Conservation (phyloP, 1,284 basidiomycete species). For the Ustilago crameri region DNA sequence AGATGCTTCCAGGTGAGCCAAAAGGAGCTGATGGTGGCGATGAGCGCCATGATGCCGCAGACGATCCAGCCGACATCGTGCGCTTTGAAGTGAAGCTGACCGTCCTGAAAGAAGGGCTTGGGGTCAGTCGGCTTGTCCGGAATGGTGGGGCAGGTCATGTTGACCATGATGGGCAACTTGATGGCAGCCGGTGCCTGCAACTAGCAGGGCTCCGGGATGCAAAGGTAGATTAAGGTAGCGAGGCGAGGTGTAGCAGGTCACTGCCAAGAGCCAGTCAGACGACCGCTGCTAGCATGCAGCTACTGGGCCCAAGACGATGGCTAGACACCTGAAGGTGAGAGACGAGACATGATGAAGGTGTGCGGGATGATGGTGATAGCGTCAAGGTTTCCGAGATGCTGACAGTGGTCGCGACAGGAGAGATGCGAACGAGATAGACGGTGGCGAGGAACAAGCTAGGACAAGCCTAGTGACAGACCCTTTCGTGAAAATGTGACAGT, state of each 20-base stretch:
- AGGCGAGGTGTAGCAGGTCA: too few species aligned
- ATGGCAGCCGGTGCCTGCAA: conserved; percentile 11
- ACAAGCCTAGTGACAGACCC: too few species aligned
- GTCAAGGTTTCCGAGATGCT: too few species aligned
- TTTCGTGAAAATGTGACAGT: neutral
- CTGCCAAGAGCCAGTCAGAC: neutral
- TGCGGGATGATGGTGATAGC: too few species aligned
- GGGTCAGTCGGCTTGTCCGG: conserved; percentile 50
- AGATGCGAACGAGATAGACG: too few species aligned
- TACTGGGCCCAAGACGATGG: too few species aligned
- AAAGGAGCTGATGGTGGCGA: conserved; percentile 37
- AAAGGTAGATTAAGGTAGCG: neutral
- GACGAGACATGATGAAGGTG: too few species aligned
- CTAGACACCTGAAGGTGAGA: too few species aligned
- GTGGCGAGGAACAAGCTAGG: too few species aligned
- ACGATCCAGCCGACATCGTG: conserved; percentile 77
- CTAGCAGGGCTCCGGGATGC: too few species aligned
- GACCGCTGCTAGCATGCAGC: neutral
- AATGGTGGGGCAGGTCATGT: conserved; percentile 48
- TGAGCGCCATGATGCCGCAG: conserved; percentile 73
- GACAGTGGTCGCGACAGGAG: too few species aligned
- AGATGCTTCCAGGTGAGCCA: conserved; percentile 71
- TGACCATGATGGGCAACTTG: conserved; percentile 36
- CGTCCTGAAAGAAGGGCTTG: conserved; percentile 74
- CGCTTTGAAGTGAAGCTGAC: conserved; percentile 74